phyloP scores from a whole-genome alignment of 2,329 filamentous ascomycete genomes.

The Raffaelea albimanens region DNA sequence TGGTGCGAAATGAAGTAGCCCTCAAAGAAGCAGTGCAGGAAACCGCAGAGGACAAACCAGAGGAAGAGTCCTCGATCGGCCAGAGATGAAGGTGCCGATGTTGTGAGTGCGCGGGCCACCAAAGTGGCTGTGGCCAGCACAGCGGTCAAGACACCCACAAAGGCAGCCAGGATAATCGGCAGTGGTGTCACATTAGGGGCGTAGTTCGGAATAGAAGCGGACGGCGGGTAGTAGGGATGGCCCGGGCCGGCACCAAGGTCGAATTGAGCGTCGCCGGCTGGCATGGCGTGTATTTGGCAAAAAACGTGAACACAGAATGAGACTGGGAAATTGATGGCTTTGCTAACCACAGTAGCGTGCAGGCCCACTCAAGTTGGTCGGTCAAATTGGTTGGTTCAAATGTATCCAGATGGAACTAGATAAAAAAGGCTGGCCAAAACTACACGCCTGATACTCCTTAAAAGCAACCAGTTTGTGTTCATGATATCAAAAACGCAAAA shows the following conservation, averaged over 20 bases:
- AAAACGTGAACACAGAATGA: too few relatives aligned
- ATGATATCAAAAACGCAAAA: too few relatives aligned
- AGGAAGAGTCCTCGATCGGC: constrained; percentile 32
- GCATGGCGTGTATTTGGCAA: too few relatives aligned
- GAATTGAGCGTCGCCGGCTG: too few relatives aligned
- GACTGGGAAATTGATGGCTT: too few relatives aligned
- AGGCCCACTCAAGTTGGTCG: background rate
- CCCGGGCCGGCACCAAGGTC: background rate
- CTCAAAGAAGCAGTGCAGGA: constrained; percentile 75
- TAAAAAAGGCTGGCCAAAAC: too few relatives aligned
- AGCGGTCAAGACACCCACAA: constrained; percentile 26
- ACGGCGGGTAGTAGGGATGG: constrained; percentile 43
- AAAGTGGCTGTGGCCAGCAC: constrained; percentile 24
- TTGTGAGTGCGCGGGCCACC: constrained; percentile 15
- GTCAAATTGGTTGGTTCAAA: background rate
- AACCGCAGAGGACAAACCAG: constrained; percentile 52
- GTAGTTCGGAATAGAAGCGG: constrained; percentile 33
- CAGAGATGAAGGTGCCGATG: constrained; percentile 19
- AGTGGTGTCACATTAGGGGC: constrained; percentile 33
- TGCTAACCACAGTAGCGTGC: too few relatives aligned
- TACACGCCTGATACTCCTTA: too few relatives aligned
- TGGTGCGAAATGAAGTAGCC: constrained; percentile 72
- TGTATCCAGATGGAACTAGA: background rate
- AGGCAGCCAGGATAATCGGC: constrained; percentile 24
- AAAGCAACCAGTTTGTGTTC: too few relatives aligned